phyloP scores from a whole-genome alignment of 2,329 filamentous ascomycete genomes.

The Fusarium setosum region DNA sequence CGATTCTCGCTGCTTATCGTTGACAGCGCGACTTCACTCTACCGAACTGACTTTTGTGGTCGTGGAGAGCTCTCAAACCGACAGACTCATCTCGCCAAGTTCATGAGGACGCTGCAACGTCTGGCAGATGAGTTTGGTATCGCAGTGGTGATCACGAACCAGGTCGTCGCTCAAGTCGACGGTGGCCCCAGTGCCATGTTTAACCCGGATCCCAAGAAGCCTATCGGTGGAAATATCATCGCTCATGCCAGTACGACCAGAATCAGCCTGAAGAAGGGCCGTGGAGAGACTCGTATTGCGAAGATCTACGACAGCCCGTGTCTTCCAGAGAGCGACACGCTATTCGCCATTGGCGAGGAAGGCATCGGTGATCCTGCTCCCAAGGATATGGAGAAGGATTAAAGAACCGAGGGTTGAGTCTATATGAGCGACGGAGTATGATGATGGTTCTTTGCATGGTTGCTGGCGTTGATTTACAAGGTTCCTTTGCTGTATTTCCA shows the following conservation, averaged over 20 bases:
- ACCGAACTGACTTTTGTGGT: slow-evolving; percentile 96
- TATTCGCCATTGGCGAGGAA: slow-evolving; percentile 97
- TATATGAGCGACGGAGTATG: slow-evolving; percentile 35
- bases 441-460: slow-evolving; percentile 40
- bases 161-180: slow-evolving; percentile 98
- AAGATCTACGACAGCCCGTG: slow-evolving; percentile 99
- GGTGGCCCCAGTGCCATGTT: slow-evolving; percentile 98
- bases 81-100: slow-evolving; percentile 89
- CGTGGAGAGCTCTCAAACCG: slow-evolving; percentile 95
- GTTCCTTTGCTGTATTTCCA: slow-evolving; percentile 14
- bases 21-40: slow-evolving; percentile 94
- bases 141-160: slow-evolving; percentile 97
- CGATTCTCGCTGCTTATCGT: slow-evolving; percentile 96
- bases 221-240: slow-evolving; percentile 98
- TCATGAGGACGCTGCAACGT: slow-evolving; percentile 85
- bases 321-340: slow-evolving; percentile 92
- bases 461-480: slow-evolving; percentile 46
- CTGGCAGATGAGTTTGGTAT: slow-evolving; percentile 90
- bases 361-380: slow-evolving; percentile 96
- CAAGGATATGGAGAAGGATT: slow-evolving; percentile 93
- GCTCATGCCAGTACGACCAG: slow-evolving; percentile 96
- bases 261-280: slow-evolving; percentile 93
- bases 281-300: slow-evolving; percentile 94
- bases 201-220: slow-evolving; percentile 99
- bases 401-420: slow-evolving; percentile 27